A percentile compares a stretch with the other conserved stretches of the same genome.
Conservation (phyloP, 768 basidiomycete genomes). For the Pulveroboletus sp. region DNA sequence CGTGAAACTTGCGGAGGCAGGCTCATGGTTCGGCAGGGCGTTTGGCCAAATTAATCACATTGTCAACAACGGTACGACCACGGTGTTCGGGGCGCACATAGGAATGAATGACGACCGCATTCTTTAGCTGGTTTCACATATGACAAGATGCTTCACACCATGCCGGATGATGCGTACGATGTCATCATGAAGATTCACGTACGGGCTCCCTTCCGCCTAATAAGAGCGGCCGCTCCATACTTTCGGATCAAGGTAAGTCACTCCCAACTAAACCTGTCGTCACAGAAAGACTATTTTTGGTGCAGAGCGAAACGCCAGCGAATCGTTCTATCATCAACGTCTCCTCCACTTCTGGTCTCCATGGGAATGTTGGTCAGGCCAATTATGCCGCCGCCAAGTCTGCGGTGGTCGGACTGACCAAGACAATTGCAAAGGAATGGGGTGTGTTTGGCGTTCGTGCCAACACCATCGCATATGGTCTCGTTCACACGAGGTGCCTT, state of each 20-base stretch:
- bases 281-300: neutral
- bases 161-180: constrained; percentile 76
- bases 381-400: constrained; percentile 82
- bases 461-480: constrained; percentile 76
- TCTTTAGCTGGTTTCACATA: constrained; percentile 66
- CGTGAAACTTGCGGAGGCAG: neutral
- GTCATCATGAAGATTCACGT: constrained; percentile 83
- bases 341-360: constrained; percentile 77
- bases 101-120: neutral
- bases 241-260: constrained; percentile 65
- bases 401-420: constrained; percentile 74
- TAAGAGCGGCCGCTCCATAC: constrained; percentile 80
- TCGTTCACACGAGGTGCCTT: constrained; percentile 67
- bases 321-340: constrained; percentile 79
- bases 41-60: constrained; percentile 87
- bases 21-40: constrained; percentile 40
- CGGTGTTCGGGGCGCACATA: neutral
- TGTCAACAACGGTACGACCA: constrained; percentile 65
- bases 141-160: constrained; percentile 87
- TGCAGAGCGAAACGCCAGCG: constrained; percentile 50
- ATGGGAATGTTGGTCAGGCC: constrained; percentile 83
- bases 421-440: constrained; percentile 88
- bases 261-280: neutral
- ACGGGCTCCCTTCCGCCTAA: constrained; percentile 79
- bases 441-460: constrained; percentile 77